A percentile compares a stretch with the other conserved stretches of the same genome.
These are phyloP conservation scores for Stentor coeruleus DNA, from an alignment of 73 alveolate species.

Conservation along the genomic window DNA sequence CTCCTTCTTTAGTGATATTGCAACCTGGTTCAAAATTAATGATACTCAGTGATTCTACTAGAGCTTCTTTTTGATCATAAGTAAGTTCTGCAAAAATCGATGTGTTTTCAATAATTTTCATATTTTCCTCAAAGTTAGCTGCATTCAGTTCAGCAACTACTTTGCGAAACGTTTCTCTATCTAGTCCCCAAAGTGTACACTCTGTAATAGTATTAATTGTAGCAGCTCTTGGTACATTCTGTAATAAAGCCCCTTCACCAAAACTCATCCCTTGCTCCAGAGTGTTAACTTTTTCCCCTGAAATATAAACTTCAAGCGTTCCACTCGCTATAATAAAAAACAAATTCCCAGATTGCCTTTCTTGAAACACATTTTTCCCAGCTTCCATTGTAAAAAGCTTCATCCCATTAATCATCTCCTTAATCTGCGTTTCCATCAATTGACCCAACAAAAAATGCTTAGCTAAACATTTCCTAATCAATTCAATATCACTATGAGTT, in stretches of 20 bases:
- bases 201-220: not conserved
- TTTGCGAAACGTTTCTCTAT: slow-evolving; percentile 78
- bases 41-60: not conserved
- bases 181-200: not conserved
- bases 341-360: no score
- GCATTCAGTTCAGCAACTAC: slow-evolving; percentile 40
- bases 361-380: no score
- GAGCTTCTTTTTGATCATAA: not conserved
- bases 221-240: not conserved
- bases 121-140: slow-evolving; percentile 36
- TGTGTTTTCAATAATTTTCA: slow-evolving; percentile 33
- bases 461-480: no score
- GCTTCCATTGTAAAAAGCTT: no score
- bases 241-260: not conserved
- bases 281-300: no score
- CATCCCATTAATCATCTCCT: no score
- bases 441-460: no score
- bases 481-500: no score
- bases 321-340: no score
- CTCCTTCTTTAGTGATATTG: slow-evolving; percentile 70
- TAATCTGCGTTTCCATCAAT: no score
- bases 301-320: no score
- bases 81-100: slow-evolving; percentile 24
- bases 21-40: slow-evolving; percentile 32
- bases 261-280: not conserved